phyloP scores from a whole-genome alignment of 352 stramenopile genomes.

The Nothophytophthora sp. region DNA sequence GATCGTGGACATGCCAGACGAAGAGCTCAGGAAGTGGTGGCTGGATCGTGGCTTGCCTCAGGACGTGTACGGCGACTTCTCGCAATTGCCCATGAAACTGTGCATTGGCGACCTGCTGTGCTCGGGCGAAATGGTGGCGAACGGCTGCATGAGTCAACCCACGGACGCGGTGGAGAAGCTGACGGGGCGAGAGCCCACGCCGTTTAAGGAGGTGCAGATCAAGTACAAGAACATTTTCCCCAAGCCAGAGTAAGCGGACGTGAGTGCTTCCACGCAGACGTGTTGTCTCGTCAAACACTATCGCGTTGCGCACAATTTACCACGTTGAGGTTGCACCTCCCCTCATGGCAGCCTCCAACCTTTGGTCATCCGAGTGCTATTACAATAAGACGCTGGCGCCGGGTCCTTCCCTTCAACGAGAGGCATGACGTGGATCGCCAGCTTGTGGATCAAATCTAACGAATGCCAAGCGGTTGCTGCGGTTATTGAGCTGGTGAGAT shows the following conservation, averaged over 20 bases:
- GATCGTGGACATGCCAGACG: slow-evolving; percentile 30
- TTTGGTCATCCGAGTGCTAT: too few relatives aligned
- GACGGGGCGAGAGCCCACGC: slow-evolving; percentile 17
- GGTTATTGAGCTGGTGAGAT: too few relatives aligned
- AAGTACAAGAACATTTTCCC: slow-evolving; percentile 30
- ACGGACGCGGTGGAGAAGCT: slow-evolving; percentile 33
- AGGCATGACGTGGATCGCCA: too few relatives aligned
- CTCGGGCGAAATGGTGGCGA: slow-evolving; percentile 27
- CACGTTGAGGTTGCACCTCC: too few relatives aligned
- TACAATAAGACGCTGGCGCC: too few relatives aligned
- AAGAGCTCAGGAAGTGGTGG: slow-evolving; percentile 28
- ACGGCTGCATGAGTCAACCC: slow-evolving; percentile 16
- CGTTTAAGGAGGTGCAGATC: slow-evolving; percentile 18
- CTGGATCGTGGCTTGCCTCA: slow-evolving; percentile 21
- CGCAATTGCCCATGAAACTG: slow-evolving; percentile 28
- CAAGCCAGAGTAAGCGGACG: slow-evolving; percentile 18
- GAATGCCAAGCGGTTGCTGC: too few relatives aligned
- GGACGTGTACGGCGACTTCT: slow-evolving; percentile 25
- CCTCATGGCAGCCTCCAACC: too few relatives aligned
- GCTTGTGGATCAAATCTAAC: too few relatives aligned
- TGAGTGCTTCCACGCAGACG: too few relatives aligned
- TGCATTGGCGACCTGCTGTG: slow-evolving; percentile 29
- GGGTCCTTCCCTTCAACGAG: too few relatives aligned
- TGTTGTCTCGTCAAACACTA: too few relatives aligned
- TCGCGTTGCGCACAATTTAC: too few relatives aligned